These are phyloP conservation scores for Alternaria alternata DNA, from an alignment of 2,329 filamentous ascomycete genomes.

Conservation along the genomic window DNA sequence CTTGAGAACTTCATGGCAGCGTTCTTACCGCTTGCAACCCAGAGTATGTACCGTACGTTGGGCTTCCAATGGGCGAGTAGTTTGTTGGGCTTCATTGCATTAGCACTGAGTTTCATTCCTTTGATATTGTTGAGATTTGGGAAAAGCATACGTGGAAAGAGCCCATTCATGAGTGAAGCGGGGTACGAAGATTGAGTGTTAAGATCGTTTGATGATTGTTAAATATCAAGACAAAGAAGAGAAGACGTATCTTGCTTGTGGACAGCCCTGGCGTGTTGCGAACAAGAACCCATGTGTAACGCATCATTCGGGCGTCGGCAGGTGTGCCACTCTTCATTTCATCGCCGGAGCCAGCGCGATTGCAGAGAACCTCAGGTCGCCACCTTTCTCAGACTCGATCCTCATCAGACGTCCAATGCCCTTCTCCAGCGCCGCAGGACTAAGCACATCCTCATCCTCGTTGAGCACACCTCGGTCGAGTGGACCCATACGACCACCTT, in stretches of 20 bases:
- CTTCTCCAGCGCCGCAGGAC: slow-evolving; percentile 51
- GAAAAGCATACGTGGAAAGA: slow-evolving; percentile 49
- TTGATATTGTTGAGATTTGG: slow-evolving; percentile 56
- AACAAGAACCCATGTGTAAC: neutral
- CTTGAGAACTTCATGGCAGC: slow-evolving; percentile 60
- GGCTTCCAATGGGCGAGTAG: slow-evolving; percentile 61
- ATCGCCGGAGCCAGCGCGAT: slow-evolving; percentile 49
- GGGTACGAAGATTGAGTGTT: slow-evolving; percentile 14
- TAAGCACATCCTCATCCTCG: slow-evolving; percentile 56
- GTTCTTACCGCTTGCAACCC: slow-evolving; percentile 58
- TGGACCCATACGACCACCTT: slow-evolving; percentile 56
- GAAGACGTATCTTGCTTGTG: neutral
- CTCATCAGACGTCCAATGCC: slow-evolving; percentile 51
- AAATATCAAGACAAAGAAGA: neutral
- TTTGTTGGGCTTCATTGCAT: slow-evolving; percentile 55
- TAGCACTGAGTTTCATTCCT: slow-evolving; percentile 56
- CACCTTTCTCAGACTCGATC: slow-evolving; percentile 48
- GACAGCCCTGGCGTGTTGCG: too few species aligned
- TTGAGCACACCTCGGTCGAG: slow-evolving; percentile 53
- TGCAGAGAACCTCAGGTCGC: slow-evolving; percentile 55
- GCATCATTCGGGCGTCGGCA: neutral
- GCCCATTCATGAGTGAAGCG: slow-evolving; percentile 51
- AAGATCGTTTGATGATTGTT: neutral
- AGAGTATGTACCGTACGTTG: slow-evolving; percentile 58
- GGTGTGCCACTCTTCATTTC: neutral